Evolutionary conservation across 768 basidiomycete species (phyloP), one percentile per base, ranked within the genome.

Genomic region (Exsudoporus frostii): DNA sequence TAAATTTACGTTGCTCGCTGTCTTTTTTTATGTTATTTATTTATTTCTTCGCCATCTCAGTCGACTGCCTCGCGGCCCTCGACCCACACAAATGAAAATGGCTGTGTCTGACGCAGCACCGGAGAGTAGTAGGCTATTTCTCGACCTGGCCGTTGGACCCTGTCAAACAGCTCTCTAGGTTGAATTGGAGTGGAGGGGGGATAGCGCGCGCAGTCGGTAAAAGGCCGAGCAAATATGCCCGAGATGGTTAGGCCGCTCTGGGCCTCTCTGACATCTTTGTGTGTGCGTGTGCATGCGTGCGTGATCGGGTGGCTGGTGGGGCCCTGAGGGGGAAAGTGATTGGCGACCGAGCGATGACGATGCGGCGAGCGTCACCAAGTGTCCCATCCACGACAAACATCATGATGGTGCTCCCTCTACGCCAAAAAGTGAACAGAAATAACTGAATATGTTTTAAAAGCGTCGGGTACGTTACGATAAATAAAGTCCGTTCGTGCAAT

Each of bases 1-100:
- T 67, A 56, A 54, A 3, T 46, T 65, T 68, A 67, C 66, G 66
- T 58, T 57, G 58, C 50, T 19, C 4, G 43, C 14, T 45, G 37
- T 39, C 44, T 5, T 14, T 4, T 22, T 34, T 17, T 30, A 2
- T 39, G 7, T 22, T 24, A 24, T 29, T 1, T 30, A 11, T 34
- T 37, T 30, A 44, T 50, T 46, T 45, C 9, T 39, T 36, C 24
- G 40, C 45, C 37, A 43, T 40, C 44, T 42, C 40, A 38, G 43
- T 54, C 51, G 55, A 29, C 58, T 45, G 52, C 64, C 54, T 63
- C 46, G 46, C 41, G 55, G 51, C 40, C 40, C 47, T 36, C 15
- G 4, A 45, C 30, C 43, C 39, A 48, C 33, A 24, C 30, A 51
- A 58, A 59, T 62, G 56, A 62, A 58, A 36, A 53, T 47, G 53